Conservation (phyloP, 192 early-diverging fungal species). For the Backusella macrospora region DNA sequence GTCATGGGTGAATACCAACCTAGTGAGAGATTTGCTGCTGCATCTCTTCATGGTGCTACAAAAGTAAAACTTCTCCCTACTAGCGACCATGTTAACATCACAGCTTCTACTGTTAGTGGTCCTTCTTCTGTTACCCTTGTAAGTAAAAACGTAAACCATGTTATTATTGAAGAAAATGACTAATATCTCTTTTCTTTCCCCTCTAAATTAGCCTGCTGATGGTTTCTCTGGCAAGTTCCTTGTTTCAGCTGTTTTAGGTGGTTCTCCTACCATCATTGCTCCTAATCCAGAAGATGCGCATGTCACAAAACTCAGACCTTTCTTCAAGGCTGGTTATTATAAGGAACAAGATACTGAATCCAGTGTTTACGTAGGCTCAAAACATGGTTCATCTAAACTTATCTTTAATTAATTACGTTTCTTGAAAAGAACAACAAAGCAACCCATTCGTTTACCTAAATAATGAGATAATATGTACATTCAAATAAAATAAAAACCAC, state of each 20-base stretch:
- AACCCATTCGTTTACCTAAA: too few species aligned
- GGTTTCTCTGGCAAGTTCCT: constrained; percentile 28
- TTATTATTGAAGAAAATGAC: background rate
- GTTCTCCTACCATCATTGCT: constrained; percentile 20
- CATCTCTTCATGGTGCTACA: constrained; percentile 13
- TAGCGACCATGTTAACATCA: constrained; percentile 8
- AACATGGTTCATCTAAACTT: constrained; percentile 27
- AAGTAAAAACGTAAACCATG: background rate
- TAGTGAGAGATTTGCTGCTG: constrained; percentile 11
- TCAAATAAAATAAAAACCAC: too few species aligned
- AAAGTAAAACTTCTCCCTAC: constrained; percentile 23
- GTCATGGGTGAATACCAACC: constrained; percentile 26
- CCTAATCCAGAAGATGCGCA: constrained; percentile 39
- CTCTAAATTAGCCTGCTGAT: constrained; percentile 27
- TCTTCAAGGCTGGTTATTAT: constrained; percentile 32
- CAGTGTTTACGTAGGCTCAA: constrained; percentile 10
- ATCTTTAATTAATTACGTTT: constrained; percentile 18
- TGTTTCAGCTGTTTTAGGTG: constrained; percentile 7
- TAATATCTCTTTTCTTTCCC: background rate
- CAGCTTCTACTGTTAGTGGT: constrained; percentile 19
- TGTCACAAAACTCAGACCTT: constrained; percentile 33
- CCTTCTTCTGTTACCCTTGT: constrained; percentile 18
- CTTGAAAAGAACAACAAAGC: too few species aligned
- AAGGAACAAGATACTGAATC: constrained; percentile 24
- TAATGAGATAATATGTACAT: background rate